Evolutionary conservation across 2,329 filamentous ascomycete species (phyloP).

Genomic region (Xylaria sp.): DNA sequence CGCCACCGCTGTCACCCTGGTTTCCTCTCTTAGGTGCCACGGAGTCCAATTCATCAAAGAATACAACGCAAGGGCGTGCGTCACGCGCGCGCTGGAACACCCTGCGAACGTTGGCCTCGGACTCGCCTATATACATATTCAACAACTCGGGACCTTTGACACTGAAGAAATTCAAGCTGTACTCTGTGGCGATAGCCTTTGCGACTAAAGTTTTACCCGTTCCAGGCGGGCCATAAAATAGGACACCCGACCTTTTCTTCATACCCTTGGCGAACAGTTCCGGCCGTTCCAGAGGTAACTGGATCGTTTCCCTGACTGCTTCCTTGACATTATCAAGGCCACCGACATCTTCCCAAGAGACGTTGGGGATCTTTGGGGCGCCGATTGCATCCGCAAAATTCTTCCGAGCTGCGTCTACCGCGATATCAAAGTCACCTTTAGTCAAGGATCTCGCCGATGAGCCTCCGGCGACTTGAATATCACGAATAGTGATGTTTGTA

Average conservation of each 20-base stretch:
- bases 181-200: slow-evolving; percentile 93
- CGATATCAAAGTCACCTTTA: slow-evolving; percentile 87
- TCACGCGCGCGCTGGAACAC: slow-evolving; percentile 90
- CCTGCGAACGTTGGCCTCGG: slow-evolving; percentile 88
- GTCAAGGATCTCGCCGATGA: slow-evolving; percentile 81
- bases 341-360: slow-evolving; percentile 95
- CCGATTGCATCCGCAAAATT: slow-evolving; percentile 98
- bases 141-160: slow-evolving; percentile 92
- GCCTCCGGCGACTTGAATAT: slow-evolving; percentile 90
- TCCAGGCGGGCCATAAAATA: slow-evolving; percentile 91
- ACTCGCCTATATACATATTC: slow-evolving; percentile 97
- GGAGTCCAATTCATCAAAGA: slow-evolving; percentile 93
- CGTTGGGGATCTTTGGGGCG: slow-evolving; percentile 96
- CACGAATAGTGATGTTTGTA: slow-evolving; percentile 72
- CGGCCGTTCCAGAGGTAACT: slow-evolving; percentile 88
- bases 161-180: slow-evolving; percentile 93
- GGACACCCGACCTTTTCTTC: slow-evolving; percentile 95
- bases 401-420: slow-evolving; percentile 94
- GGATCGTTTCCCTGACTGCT: slow-evolving; percentile 96
- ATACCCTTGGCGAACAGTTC: slow-evolving; percentile 97
- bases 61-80: slow-evolving; percentile 87
- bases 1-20: slow-evolving; percentile 94
- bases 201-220: slow-evolving; percentile 93
- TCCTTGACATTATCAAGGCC: slow-evolving; percentile 95
- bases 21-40: slow-evolving; percentile 97